These are phyloP conservation scores for Coemansia sp. DNA, from an alignment of 192 early-diverging fungal species.

Conservation along the genomic window DNA sequence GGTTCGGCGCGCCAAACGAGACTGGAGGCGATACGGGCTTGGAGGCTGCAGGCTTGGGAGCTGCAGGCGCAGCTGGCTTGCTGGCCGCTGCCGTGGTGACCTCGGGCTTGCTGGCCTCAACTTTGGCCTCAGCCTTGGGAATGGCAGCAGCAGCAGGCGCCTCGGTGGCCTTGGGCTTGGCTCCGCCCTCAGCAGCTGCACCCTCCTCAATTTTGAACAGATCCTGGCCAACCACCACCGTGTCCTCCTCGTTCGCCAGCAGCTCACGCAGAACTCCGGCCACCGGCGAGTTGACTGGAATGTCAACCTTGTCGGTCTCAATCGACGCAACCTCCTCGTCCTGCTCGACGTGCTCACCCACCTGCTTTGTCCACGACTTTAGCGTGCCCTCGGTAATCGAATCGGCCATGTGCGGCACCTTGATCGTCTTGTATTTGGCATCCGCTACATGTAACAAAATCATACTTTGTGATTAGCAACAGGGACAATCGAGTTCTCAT, in stretches of 20 bases:
- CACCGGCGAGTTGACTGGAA: conserved; percentile 95
- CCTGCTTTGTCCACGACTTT: conserved; percentile 93
- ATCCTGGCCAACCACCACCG: conserved; percentile 86
- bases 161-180: conserved; percentile 33
- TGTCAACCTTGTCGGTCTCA: conserved; percentile 99
- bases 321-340: conserved; percentile 97
- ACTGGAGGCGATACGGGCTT: conserved; percentile 21
- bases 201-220: conserved; percentile 86
- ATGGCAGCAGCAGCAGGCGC: conserved; percentile 37
- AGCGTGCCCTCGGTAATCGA: conserved; percentile 98
- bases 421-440: conserved; percentile 63
- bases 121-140: neutral
- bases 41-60: conserved; percentile 17
- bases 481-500: too few relatives aligned
- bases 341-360: conserved; percentile 90
- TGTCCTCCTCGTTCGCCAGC: conserved; percentile 84
- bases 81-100: conserved; percentile 20
- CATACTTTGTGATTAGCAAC: neutral
- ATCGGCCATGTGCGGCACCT: conserved; percentile 96
- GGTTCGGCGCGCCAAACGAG: conserved; percentile 33
- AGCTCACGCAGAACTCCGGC: conserved; percentile 84
- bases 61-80: conserved; percentile 23
- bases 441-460: conserved; percentile 34
- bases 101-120: conserved; percentile 28
- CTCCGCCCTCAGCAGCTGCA: conserved; percentile 46